A percentile compares a stretch with the other conserved stretches of the same genome.
phyloP scores from a whole-genome alignment of 2,329 filamentous ascomycete species.

The Xylariaceae sp. region DNA sequence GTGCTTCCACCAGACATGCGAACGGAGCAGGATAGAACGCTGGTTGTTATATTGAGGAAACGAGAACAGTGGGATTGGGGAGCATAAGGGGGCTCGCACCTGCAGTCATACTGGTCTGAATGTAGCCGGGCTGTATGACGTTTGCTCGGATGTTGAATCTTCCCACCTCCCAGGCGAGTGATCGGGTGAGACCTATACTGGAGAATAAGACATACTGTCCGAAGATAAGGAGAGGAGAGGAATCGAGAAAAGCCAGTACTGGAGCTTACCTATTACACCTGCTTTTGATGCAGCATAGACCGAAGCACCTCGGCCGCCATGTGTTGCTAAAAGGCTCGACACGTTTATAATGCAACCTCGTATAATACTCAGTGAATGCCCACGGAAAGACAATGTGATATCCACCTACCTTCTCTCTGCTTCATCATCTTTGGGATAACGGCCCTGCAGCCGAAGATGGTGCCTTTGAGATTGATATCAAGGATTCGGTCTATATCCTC shows the following conservation, averaged over 20 bases:
- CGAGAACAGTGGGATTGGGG: conserved; percentile 9
- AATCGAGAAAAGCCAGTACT: neutral
- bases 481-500: conserved; percentile 53
- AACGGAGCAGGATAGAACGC: conserved; percentile 11
- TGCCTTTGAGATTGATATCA: conserved; percentile 63
- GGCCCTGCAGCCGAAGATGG: conserved; percentile 56
- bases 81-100: conserved; percentile 42
- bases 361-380: neutral
- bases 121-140: conserved; percentile 76
- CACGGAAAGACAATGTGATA: neutral
- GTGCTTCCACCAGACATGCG: conserved; percentile 20
- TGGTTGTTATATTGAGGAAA: conserved; percentile 6
- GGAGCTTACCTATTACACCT: conserved; percentile 59
- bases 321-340: conserved; percentile 66
- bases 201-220: conserved; percentile 18
- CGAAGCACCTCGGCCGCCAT: conserved; percentile 64
- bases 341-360: conserved; percentile 73
- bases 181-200: conserved; percentile 58
- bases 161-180: conserved; percentile 59
- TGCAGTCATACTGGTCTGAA: conserved; percentile 73
- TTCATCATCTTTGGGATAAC: conserved; percentile 45
- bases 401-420: conserved; percentile 28
- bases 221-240: conserved; percentile 16
- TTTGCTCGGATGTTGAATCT: conserved; percentile 66
- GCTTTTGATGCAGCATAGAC: conserved; percentile 78